Base-by-base conservation (phyloP, 805 yeast species). In the Candida maltosa region DNA sequence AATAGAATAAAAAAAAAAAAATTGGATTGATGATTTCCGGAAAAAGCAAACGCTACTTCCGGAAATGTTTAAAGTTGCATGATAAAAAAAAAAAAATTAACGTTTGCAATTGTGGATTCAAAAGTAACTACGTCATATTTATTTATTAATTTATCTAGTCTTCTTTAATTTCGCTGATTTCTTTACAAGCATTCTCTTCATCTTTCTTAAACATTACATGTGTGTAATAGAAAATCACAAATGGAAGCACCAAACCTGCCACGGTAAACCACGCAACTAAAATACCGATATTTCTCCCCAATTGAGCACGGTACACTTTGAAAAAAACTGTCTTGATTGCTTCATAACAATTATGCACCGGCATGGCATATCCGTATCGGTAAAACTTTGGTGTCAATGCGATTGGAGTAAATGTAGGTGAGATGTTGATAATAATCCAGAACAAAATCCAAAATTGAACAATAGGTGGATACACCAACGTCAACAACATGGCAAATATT, bases 361-460 rank as follows among this genome's bases (percentile, higher is more conserved):
- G 94, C 64, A 78, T 62, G 14, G 75, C 82, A 48, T 80, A 80
- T 14, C 88, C 85, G 53, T 71, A 79, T 37, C 80, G 60, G 59
- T 64, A 83, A 43, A 84, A 68, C n/a, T 54, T 43, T 4, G 80
- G 76, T 20, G 72, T 65, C 35, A 82, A 58, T 2, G 74, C 84
- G 48, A 83, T 54, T 6, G 89, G 82, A 9, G 78, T 58, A 49
- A 83, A 83, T 1, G 87, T 75, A 16, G 88, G 80, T 2, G 88
- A 62, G 34, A 83, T 77, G 51, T 85, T 85, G 21, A 70, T 30
- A 39, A 85, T 70, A 40, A 83, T 88, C 75, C 85, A 83, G 39
- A 74, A 67, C 43, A 83, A 62, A 47, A 85, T 52, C 87, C 89
- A 83, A 48, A 82, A 75, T 0, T 89, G 88, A 32, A 81, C 45